Percentiles rank a stretch among this genome's conserved stretches.
phyloP scores from a whole-genome alignment of 2,329 filamentous ascomycete species.

The Trichophyton benhamiae region DNA sequence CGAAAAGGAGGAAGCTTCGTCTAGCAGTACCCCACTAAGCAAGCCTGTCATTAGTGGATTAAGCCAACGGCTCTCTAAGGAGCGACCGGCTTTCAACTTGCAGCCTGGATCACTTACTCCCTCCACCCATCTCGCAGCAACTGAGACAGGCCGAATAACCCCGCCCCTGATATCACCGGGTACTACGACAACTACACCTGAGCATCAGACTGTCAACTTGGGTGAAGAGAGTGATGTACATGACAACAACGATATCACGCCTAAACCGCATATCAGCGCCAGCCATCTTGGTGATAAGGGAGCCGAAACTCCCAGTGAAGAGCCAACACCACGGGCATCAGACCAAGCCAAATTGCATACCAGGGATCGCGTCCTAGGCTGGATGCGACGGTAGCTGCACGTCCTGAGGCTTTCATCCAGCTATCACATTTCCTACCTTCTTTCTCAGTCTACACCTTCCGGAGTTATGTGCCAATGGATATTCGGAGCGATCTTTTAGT shows the following conservation, averaged over 20 bases:
- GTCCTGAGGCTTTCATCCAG: background rate
- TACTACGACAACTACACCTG: slow-evolving; percentile 15
- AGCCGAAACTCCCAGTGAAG: background rate
- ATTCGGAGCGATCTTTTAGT: slow-evolving; percentile 2
- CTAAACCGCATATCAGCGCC: slow-evolving; percentile 5
- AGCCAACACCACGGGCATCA: slow-evolving; percentile 10
- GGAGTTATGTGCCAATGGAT: slow-evolving; percentile 6
- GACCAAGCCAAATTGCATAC: slow-evolving; percentile 9
- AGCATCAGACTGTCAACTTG: background rate
- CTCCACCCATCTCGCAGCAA: slow-evolving; percentile 1
- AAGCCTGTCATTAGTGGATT: background rate
- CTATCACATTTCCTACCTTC: background rate
- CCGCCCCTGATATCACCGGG: slow-evolving; percentile 7
- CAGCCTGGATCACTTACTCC: background rate
- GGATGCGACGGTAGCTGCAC: slow-evolving; percentile 11
- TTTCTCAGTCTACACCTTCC: background rate
- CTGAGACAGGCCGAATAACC: background rate
- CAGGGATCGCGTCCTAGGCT: slow-evolving; percentile 11
- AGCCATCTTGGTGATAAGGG: background rate
- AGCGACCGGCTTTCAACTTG: background rate
- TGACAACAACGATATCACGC: slow-evolving; percentile 10
- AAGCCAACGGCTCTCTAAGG: background rate
- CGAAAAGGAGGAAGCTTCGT: slow-evolving; percentile 12
- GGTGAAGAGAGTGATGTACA: background rate
- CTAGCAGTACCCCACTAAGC: background rate